These are phyloP conservation scores for Cyberlindnera samutprakarnensis DNA, from an alignment of 805 yeast species.

Conservation along the genomic window DNA sequence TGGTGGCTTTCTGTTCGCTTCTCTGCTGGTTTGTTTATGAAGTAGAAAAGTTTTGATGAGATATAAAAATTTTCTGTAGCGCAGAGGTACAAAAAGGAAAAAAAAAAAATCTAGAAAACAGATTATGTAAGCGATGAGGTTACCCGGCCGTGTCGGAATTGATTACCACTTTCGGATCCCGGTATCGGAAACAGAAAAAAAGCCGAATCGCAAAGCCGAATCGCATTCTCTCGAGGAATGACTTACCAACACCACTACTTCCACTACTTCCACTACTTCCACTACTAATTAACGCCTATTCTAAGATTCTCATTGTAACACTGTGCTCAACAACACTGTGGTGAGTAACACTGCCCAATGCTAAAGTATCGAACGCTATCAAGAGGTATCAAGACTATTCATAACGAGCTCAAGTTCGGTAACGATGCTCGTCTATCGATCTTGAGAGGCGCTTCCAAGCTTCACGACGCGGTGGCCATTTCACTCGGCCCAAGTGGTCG, in stretches of 20 bases:
- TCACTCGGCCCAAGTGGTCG: conserved; percentile 98
- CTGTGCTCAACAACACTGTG: too few species aligned
- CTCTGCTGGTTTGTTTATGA: too few species aligned
- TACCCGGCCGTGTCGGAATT: conserved; percentile 2
- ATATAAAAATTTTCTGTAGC: conserved; percentile 6
- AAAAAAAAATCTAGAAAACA: conserved; percentile 4
- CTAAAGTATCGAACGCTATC: conserved; percentile 5
- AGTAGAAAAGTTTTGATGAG: too few species aligned
- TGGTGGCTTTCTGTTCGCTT: too few species aligned
- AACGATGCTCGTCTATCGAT: conserved; percentile 96
- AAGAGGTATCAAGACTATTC: conserved; percentile 27
- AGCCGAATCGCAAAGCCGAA: too few species aligned
- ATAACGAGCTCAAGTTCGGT: conserved; percentile 94
- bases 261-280: too few species aligned
- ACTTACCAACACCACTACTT: too few species aligned
- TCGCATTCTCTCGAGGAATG: too few species aligned
- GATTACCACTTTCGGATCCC: neutral
- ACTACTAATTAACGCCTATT: too few species aligned
- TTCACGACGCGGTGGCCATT: conserved; percentile 94
- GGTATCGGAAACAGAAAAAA: neutral
- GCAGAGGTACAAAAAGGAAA: neutral
- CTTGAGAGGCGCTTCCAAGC: conserved; percentile 85
- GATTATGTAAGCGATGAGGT: conserved; percentile 11
- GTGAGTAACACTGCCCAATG: too few species aligned
- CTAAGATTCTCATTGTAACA: too few species aligned